phyloP scores from a whole-genome alignment of 73 alveolate species.

The Tetrahymena borealis region DNA sequence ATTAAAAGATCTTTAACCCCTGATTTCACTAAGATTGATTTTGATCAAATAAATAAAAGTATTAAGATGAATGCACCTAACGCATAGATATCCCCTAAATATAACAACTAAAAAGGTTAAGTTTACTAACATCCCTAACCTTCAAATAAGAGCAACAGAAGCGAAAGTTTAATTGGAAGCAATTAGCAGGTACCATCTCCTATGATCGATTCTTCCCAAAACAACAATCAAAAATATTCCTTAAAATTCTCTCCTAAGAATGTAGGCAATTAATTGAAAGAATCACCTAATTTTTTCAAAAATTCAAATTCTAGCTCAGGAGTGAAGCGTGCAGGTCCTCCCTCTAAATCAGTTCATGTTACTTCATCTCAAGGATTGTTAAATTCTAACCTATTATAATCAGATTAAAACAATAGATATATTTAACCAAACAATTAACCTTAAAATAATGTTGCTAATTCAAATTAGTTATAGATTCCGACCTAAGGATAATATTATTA shows the following conservation, averaged over 20 bases:
- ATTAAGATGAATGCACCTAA: not conserved
- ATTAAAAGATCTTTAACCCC: too few species aligned
- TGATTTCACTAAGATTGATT: too few species aligned
- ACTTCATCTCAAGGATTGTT: not conserved
- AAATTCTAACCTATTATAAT: not conserved
- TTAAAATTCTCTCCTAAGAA: not conserved
- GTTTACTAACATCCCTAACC: not conserved
- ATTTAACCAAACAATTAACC: not conserved
- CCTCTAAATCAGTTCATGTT: not conserved
- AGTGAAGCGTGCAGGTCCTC: not conserved
- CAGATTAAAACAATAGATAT: not conserved
- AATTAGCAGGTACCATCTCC: too few species aligned
- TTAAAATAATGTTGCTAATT: not conserved
- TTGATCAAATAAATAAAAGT: not conserved
- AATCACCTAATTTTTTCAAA: not conserved
- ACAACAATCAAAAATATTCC: not conserved
- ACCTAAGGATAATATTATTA: not conserved
- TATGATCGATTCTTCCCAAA: too few species aligned
- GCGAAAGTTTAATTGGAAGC: not conserved
- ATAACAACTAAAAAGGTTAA: not conserved
- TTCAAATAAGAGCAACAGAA: not conserved
- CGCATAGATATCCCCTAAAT: not conserved
- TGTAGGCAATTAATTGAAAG: not conserved
- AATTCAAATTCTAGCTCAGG: not conserved
- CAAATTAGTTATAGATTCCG: not conserved